Percentiles rank a stretch among this genome's conserved stretches.
Evolutionary conservation across 768 basidiomycete species (phyloP).

Genomic region (Obba rivulosa): DNA sequence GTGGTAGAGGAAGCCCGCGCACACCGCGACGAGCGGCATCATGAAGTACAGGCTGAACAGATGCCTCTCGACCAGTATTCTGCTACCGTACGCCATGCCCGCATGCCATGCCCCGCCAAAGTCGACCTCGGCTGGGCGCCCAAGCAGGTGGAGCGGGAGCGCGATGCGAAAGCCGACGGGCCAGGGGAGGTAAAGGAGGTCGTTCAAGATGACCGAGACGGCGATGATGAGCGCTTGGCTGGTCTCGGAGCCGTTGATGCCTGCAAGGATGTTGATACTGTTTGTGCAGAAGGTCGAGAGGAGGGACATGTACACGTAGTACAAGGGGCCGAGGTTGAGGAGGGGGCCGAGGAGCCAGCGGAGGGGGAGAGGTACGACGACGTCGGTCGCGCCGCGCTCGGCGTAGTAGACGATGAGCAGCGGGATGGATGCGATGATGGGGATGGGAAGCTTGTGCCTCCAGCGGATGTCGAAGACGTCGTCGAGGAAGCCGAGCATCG

Average conservation of each 20-base stretch:
- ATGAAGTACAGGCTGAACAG: constrained; percentile 97
- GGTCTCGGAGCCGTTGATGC: constrained; percentile 95
- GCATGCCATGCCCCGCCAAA: constrained; percentile 78
- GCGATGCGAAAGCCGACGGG: constrained; percentile 69
- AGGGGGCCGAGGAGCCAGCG: constrained; percentile 69
- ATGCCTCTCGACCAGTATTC: constrained; percentile 86
- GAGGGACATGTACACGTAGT: constrained; percentile 95
- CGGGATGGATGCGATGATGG: constrained; percentile 92
- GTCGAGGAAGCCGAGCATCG: constrained; percentile 92
- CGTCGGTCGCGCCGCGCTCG: constrained; percentile 87
- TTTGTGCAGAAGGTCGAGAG: constrained; percentile 97
- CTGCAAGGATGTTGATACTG: constrained; percentile 97
- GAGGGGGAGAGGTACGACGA: constrained; percentile 86
- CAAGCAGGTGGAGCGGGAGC: constrained; percentile 64
- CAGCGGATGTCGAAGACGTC: constrained; percentile 98
- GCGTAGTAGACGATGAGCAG: constrained; percentile 96
- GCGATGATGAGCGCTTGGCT: constrained; percentile 91
- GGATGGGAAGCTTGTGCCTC: constrained; percentile 96
- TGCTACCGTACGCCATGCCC: constrained; percentile 82
- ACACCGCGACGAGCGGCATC: constrained; percentile 90
- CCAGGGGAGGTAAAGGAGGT: constrained; percentile 92
- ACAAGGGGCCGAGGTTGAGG: constrained; percentile 88
- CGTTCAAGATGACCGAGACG: constrained; percentile 85
- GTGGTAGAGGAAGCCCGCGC: constrained; percentile 86
- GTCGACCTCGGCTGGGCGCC: constrained; percentile 59